Conservation (phyloP, 78 protist genomes). For the Ministeria vibrans region DNA sequence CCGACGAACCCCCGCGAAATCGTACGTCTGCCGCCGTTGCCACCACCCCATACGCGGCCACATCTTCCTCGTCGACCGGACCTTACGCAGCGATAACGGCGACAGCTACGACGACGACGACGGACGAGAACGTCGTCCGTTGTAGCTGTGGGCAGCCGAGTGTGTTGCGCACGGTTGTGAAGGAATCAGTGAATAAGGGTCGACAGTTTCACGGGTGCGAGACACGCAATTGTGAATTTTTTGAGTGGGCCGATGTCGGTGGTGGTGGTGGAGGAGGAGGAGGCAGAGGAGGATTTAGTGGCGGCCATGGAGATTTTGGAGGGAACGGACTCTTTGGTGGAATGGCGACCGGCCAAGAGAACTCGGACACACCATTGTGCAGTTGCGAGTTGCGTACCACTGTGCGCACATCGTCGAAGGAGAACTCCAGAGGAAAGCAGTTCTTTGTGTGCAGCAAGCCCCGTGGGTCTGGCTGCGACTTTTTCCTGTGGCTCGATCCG, state of each 20-base stretch:
- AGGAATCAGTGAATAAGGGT: not conserved
- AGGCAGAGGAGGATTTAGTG: not conserved
- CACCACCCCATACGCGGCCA: not conserved
- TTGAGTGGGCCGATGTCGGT: not conserved
- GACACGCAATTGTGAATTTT: not conserved
- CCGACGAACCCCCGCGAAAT: not conserved
- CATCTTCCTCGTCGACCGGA: not conserved
- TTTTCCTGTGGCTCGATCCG: too few species aligned
- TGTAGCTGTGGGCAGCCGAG: not conserved
- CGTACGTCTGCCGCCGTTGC: not conserved
- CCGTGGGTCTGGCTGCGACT: too few species aligned
- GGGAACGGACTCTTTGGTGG: not conserved
- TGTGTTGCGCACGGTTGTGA: not conserved
- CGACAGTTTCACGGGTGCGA: not conserved
- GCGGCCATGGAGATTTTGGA: not conserved
- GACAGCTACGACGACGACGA: too few species aligned
- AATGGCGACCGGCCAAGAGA: too few species aligned
- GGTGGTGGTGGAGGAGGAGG: too few species aligned
- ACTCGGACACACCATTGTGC: too few species aligned
- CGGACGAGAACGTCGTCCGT: not conserved
- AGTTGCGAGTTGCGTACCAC: too few species aligned
- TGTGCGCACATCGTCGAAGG: too few species aligned
- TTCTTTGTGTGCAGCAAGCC: too few species aligned
- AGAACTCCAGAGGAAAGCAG: too few species aligned
- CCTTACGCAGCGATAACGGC: too few species aligned